Percentiles rank a stretch among this genome's conserved stretches.
Evolutionary conservation across 2,329 filamentous ascomycete genomes (phyloP).

Genomic region (Purpureocillium takamizusanense): DNA sequence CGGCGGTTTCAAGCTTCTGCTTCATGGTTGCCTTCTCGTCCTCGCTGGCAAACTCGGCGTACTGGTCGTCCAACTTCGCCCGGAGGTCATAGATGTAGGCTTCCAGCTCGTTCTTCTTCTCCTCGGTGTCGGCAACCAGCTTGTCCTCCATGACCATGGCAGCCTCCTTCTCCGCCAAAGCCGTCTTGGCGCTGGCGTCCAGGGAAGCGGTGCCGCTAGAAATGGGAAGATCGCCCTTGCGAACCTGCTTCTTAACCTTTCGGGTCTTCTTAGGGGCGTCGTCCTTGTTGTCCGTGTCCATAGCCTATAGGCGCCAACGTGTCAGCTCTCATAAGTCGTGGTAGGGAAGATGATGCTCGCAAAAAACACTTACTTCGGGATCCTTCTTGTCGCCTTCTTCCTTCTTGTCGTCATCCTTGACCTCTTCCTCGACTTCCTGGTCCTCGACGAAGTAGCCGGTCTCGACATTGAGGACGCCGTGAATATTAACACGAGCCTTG

Average conservation of each 20-base stretch:
- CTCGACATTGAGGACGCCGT: conserved; percentile 94
- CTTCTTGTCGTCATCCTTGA: conserved; percentile 69
- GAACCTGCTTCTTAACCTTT: conserved; percentile 98
- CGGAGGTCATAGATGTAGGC: conserved; percentile 94
- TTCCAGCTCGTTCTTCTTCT: conserved; percentile 99
- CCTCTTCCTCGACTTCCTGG: conserved; percentile 89
- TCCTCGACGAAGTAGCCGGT: conserved; percentile 98
- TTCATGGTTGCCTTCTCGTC: conserved; percentile 86
- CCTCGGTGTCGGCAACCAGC: conserved; percentile 93
- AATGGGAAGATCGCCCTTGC: conserved; percentile 91
- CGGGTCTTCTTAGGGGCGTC: conserved; percentile 75
- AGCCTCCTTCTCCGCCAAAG: conserved; percentile 72
- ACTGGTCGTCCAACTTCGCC: conserved; percentile 89
- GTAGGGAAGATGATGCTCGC: not conserved
- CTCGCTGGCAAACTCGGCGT: conserved; percentile 79
- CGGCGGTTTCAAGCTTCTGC: conserved; percentile 70
- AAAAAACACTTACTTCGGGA: conserved; percentile 55
- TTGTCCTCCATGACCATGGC: conserved; percentile 97
- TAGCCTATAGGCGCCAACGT: conserved; percentile 44
- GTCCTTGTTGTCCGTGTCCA: conserved; percentile 71
- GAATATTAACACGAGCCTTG: conserved; percentile 92
- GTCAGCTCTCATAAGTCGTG: too few relatives aligned
- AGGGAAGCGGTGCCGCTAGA: conserved; percentile 74
- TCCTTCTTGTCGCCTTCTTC: conserved; percentile 58
- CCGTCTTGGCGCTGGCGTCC: conserved; percentile 57